Evolutionary conservation across 768 basidiomycete genomes (phyloP).

Genomic region (Clitopilus passeckerianus): DNA sequence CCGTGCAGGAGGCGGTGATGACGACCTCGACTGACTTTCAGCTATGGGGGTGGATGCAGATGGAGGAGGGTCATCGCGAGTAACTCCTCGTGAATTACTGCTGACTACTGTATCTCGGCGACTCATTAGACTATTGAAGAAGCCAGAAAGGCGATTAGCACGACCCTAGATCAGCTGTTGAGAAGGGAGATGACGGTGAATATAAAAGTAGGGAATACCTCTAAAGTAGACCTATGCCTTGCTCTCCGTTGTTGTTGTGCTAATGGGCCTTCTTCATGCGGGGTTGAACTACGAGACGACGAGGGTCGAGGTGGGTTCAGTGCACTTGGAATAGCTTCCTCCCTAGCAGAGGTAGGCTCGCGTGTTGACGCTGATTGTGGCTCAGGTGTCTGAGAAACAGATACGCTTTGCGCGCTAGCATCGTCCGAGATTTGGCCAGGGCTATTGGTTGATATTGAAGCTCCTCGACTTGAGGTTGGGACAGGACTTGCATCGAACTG

Average conservation of each 20-base stretch:
- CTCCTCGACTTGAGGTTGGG: conserved; percentile 23
- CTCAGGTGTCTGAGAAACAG: conserved; percentile 45
- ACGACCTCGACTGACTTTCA: conserved; percentile 39
- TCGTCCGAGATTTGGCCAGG: conserved; percentile 38
- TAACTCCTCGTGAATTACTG: conserved; percentile 12
- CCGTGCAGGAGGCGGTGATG: conserved; percentile 52
- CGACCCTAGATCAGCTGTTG: conserved; percentile 21
- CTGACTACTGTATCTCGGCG: conserved; percentile 48
- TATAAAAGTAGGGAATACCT: conserved; percentile 38
- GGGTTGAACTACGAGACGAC: conserved; percentile 19
- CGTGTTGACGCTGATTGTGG: conserved; percentile 22
- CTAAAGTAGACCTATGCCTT: conserved; percentile 50
- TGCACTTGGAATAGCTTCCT: conserved; percentile 12
- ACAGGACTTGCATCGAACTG: conserved; percentile 21
- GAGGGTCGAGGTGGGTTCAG: conserved; percentile 15
- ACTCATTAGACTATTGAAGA: conserved; percentile 74
- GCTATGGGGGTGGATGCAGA: conserved; percentile 22
- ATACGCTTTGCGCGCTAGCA: conserved; percentile 57
- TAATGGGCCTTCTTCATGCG: conserved; percentile 22
- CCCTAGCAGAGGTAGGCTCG: conserved; percentile 27
- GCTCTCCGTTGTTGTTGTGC: conserved; percentile 30
- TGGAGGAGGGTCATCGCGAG: conserved; percentile 23
- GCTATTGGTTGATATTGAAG: conserved; percentile 30
- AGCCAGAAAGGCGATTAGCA: conserved; percentile 78
- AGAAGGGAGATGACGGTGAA: conserved; percentile 2